These are phyloP conservation scores for Wallacemonas rigidus DNA, from an alignment of 208 protist species.

Conservation along the genomic window DNA sequence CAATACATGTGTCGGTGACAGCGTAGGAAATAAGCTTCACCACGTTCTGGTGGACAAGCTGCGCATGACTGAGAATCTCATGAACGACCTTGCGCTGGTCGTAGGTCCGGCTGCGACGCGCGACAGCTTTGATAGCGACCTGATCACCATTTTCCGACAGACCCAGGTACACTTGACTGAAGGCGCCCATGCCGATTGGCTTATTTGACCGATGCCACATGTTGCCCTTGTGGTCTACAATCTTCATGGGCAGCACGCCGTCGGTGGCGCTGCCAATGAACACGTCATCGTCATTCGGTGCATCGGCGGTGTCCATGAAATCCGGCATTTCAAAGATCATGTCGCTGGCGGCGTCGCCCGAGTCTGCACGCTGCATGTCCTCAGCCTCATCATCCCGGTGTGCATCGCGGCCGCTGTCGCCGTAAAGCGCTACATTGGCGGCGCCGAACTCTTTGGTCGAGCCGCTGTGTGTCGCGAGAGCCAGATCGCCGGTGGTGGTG, in stretches of 20 bases:
- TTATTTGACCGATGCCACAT: constrained; percentile 67
- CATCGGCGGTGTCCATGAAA: constrained; percentile 9
- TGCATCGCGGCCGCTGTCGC: background rate
- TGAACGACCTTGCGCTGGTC: constrained; percentile 59
- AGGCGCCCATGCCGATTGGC: constrained; percentile 68
- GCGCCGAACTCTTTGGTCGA: background rate
- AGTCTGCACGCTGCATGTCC: background rate
- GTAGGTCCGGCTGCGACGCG: constrained; percentile 58
- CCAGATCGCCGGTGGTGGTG: background rate
- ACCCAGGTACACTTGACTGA: constrained; percentile 71
- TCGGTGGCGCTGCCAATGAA: constrained; percentile 2
- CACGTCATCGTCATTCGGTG: constrained; percentile 9
- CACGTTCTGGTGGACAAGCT: constrained; percentile 76
- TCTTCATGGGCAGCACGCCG: constrained; percentile 46
- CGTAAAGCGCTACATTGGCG: background rate
- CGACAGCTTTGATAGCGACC: constrained; percentile 84
- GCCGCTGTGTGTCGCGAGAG: background rate
- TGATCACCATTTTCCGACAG: constrained; percentile 72
- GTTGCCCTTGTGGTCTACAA: constrained; percentile 56
- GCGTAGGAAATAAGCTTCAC: constrained; percentile 77
- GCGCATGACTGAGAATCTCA: constrained; percentile 64
- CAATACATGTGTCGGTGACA: constrained; percentile 57
- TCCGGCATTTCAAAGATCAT: constrained; percentile 10
- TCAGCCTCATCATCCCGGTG: background rate
- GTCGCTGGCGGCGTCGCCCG: background rate